Conservation (phyloP, 1,139 yeast genomes). For the Lodderomyces parapsilosis region DNA sequence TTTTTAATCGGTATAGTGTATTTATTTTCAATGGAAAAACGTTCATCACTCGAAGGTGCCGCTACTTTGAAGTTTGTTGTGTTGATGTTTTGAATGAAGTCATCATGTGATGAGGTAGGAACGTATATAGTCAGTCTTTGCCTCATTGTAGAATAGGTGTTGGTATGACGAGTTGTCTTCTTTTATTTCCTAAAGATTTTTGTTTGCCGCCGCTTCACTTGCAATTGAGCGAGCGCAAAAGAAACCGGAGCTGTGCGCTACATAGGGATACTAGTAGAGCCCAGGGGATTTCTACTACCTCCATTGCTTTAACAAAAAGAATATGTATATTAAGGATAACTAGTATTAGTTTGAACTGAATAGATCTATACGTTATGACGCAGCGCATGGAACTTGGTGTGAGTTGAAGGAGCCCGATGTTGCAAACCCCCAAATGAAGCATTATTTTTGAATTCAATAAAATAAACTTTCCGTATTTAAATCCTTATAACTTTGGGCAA, state of each 20-base stretch:
- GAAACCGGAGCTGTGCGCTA: no score
- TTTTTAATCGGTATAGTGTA: constrained; percentile 9
- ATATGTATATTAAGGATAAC: neutral
- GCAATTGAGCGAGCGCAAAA: no score
- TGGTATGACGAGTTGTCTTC: no score
- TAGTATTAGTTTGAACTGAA: neutral
- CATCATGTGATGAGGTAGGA: constrained; percentile 26
- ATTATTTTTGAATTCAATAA: neutral
- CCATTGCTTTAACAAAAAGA: neutral
- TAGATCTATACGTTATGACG: neutral
- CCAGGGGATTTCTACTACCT: neutral
- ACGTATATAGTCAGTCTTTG: constrained; percentile 38
- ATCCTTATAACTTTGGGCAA: constrained; percentile 1
- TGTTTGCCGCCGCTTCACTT: no score
- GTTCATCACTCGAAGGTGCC: constrained; percentile 11
- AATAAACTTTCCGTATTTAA: constrained; percentile 1
- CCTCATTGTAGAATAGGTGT: constrained; percentile 15
- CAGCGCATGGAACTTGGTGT: neutral
- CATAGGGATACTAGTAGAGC: neutral
- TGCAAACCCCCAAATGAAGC: neutral
- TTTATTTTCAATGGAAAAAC: constrained; percentile 23
- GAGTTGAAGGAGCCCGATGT: neutral
- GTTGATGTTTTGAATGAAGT: constrained; percentile 20
- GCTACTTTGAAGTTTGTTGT: constrained; percentile 16
- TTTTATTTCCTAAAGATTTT: no score